Evolutionary conservation across 2,329 filamentous ascomycete genomes (phyloP).

Genomic region (Apiospora malaysiana): DNA sequence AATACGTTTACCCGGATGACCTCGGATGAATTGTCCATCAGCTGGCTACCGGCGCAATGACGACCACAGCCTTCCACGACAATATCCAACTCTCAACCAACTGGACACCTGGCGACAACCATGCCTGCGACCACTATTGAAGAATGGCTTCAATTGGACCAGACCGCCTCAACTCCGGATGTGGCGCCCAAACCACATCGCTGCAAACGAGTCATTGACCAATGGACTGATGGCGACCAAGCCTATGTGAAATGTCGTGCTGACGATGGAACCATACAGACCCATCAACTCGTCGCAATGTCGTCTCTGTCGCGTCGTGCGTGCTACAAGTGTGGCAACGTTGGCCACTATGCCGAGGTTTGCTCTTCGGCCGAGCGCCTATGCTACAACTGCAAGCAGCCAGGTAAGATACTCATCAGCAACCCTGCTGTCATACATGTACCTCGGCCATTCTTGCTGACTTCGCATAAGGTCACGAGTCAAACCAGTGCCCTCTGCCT

Average conservation of each 20-base stretch:
- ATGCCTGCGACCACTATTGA: conserved; percentile 40
- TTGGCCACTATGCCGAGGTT: conserved; percentile 84
- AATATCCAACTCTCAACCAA: background rate
- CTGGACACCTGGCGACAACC: conserved; percentile 22
- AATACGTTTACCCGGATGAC: conserved; percentile 15
- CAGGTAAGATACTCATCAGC: conserved; percentile 55
- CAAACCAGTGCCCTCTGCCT: conserved; percentile 94
- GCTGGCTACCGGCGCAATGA: background rate
- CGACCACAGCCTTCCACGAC: background rate
- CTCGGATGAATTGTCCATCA: background rate
- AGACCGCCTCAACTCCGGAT: conserved; percentile 30
- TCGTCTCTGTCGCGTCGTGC: conserved; percentile 82
- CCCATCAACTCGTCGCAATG: conserved; percentile 57
- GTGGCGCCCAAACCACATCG: conserved; percentile 35
- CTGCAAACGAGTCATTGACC: conserved; percentile 38
- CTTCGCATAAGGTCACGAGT: conserved; percentile 77
- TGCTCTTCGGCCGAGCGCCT: conserved; percentile 98
- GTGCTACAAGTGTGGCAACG: conserved; percentile 84
- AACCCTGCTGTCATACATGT: background rate
- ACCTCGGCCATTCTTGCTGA: background rate
- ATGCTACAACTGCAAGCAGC: conserved; percentile 99
- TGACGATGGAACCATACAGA: conserved; percentile 42
- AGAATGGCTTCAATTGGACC: conserved; percentile 38
- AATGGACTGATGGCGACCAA: conserved; percentile 35
- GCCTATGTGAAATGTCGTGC: conserved; percentile 41